Evolutionary conservation across 768 basidiomycete genomes (phyloP), one percentile per base, ranked within the genome.

Genomic region (Suillus spraguei): DNA sequence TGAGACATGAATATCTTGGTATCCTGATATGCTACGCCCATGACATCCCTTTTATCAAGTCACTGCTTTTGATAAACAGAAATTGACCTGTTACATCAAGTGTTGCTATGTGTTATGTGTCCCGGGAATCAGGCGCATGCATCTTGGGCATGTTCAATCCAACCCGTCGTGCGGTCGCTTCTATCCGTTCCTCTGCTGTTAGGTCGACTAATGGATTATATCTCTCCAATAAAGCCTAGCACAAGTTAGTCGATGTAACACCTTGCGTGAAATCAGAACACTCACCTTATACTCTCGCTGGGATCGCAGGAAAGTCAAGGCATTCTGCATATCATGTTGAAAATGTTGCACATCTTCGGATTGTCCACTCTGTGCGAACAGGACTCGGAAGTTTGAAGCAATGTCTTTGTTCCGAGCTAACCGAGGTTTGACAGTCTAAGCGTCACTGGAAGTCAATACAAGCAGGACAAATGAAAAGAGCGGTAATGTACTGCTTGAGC

Each of bases 121-220:
- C 60, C 56, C 5, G 22, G 11, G 32, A 59, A 24, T 38, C 54
- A 22, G 17, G 78, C 36, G 78, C 24, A 49, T 49, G 49, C 14
- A 4, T 75, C 53, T 84, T 70, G 11, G 95, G 94, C 83, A 95
- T 89, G 69, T 97, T 83, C 60, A 98, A 76, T 5, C 95, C 95
- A 41, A 98, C 95, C 66, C 95, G 80, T 50, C 87, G 83, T 4
- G 94, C 95, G 0, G 95, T 95, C 1, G 92, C 92, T 69, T 88
- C 82, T 64, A 97, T 83, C 67, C 91, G 80, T 72, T 97, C 94
- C 67, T 94, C 87, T 6, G 83, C 78, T 0, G 93, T 90, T 66
- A 96, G 81, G 70, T 95, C 91, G 47, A 88, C 76, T 20, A 91
- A 78, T 0, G 95, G 95, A 74, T 95, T 97, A 78, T 98, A 98